Conservation (phyloP, 805 yeast genomes). For the Metschnikowia lunata region DNA sequence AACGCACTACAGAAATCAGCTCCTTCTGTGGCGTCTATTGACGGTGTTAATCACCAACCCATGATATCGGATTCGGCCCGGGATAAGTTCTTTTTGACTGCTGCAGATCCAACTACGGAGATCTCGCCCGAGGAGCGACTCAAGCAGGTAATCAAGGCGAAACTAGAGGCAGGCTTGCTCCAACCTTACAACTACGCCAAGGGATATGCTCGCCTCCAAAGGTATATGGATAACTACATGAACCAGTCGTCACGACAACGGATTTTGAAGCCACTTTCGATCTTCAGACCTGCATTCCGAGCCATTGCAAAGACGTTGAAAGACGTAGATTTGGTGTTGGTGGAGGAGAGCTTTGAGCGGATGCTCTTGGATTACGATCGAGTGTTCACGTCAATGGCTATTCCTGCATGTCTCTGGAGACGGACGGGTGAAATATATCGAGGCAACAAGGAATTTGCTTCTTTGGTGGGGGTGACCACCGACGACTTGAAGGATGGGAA, state of each 20-base stretch:
- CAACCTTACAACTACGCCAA: slow-evolving; percentile 92
- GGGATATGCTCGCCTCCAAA: slow-evolving; percentile 85
- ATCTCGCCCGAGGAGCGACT: slow-evolving; percentile 90
- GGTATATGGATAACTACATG: slow-evolving; percentile 92
- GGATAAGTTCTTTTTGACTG: slow-evolving; percentile 90
- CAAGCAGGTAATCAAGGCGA: slow-evolving; percentile 91
- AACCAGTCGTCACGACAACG: slow-evolving; percentile 76
- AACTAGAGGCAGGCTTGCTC: slow-evolving; percentile 85
- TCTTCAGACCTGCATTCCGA: slow-evolving; percentile 87
- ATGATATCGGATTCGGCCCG: slow-evolving; percentile 71
- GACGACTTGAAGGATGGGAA: slow-evolving; percentile 92
- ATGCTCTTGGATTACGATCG: slow-evolving; percentile 91
- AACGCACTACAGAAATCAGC: neutral
- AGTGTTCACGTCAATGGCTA: slow-evolving; percentile 95
- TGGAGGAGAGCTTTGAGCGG: slow-evolving; percentile 91
- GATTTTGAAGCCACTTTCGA: slow-evolving; percentile 76
- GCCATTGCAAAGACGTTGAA: slow-evolving; percentile 87
- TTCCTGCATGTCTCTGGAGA: slow-evolving; percentile 96
- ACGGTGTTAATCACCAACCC: slow-evolving; percentile 26
- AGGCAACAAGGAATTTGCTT: slow-evolving; percentile 95
- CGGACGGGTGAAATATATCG: slow-evolving; percentile 94
- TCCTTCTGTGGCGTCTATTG: neutral
- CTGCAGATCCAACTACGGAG: slow-evolving; percentile 95
- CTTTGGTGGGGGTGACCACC: slow-evolving; percentile 80
- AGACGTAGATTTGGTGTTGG: slow-evolving; percentile 86